These are phyloP conservation scores for Gossypium lobatum DNA, from an alignment of 441 rosid genomes.

Conservation along the genomic window DNA sequence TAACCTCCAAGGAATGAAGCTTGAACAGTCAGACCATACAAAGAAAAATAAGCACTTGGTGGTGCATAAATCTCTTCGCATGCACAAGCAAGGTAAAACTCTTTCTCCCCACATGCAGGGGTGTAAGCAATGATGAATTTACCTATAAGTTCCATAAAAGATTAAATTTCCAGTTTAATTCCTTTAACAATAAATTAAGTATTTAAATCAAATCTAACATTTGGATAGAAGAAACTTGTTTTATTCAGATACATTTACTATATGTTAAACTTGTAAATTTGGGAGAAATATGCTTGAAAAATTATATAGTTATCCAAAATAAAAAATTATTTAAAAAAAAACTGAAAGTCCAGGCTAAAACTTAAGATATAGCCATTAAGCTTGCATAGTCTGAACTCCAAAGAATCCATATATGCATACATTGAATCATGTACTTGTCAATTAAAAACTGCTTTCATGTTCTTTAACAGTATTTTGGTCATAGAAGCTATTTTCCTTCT, in stretches of 20 bases:
- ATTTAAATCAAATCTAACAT: background rate
- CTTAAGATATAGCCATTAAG: background rate
- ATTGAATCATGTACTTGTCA: background rate
- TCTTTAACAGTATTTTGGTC: background rate
- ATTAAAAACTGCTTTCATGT: constrained; percentile 2
- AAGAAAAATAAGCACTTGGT: constrained; percentile 87
- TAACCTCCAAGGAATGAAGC: constrained; percentile 87
- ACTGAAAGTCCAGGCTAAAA: background rate
- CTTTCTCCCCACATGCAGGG: constrained; percentile 77
- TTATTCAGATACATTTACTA: background rate
- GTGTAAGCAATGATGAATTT: constrained; percentile 73
- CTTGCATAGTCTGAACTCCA: background rate
- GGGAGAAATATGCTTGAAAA: background rate
- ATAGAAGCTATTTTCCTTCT: background rate
- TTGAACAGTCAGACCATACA: constrained; percentile 90
- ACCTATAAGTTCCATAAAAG: constrained; percentile 39
- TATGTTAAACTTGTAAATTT: background rate
- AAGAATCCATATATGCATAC: background rate
- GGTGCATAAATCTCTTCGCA: constrained; percentile 88
- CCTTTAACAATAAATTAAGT: constrained; percentile 3
- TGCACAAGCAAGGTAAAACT: constrained; percentile 84
- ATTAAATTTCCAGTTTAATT: constrained; percentile 12
- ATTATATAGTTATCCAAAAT: background rate
- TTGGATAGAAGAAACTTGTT: background rate
- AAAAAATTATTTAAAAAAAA: background rate